Base-by-base conservation (phyloP, 78 protist genomes). In the Blattamonas nauphoetae region DNA sequence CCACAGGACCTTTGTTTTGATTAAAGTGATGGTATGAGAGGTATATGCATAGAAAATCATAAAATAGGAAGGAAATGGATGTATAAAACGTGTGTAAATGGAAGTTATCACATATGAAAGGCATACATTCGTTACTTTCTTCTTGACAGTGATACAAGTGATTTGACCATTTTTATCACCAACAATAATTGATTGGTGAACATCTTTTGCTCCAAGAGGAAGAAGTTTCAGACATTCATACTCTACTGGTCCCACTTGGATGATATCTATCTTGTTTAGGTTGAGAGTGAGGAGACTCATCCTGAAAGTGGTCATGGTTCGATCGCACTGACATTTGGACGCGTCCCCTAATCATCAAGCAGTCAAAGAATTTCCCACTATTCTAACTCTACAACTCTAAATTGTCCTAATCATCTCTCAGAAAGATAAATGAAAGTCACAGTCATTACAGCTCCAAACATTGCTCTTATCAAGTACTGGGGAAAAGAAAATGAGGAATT, bases 401-500 rank as follows among this genome's bases (percentile, higher is more conserved):
- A n/a, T n/a, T n/a, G n/a, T n/a, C n/a, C n/a, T n/a, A n/a, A n/a
- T n/a, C n/a, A n/a, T n/a, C n/a, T n/a, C n/a, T n/a, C n/a, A n/a
- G n/a, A n/a, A n/a, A n/a, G n/a, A n/a, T n/a, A n/a, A n/a, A n/a
- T n/a, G n/a, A n/a, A n/a, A n/a, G n/a, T n/a, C n/a, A n/a, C n/a
- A n/a, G n/a, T n/a, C n/a, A 55, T 55, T 29, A 87, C 81, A 2
- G 29, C 84, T 11, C 91, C 91, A 42, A 89, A 89, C 11, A 89
- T 89, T 4, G 91, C 91, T 44, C 46, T 89, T 4, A 33, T 89
- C 1, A 89, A 89, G 85, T 89, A 89, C 35, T 89, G 91, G 91
- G 89, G 91, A 3, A 89, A 89, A 79, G 5, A 1, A 3, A 85
- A 89, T 89, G 90, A 1, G 1, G 1, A 42, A 2, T 2, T 5